These are phyloP conservation scores for Lactifluus rugatus DNA, from an alignment of 768 basidiomycete species.

Conservation along the genomic window DNA sequence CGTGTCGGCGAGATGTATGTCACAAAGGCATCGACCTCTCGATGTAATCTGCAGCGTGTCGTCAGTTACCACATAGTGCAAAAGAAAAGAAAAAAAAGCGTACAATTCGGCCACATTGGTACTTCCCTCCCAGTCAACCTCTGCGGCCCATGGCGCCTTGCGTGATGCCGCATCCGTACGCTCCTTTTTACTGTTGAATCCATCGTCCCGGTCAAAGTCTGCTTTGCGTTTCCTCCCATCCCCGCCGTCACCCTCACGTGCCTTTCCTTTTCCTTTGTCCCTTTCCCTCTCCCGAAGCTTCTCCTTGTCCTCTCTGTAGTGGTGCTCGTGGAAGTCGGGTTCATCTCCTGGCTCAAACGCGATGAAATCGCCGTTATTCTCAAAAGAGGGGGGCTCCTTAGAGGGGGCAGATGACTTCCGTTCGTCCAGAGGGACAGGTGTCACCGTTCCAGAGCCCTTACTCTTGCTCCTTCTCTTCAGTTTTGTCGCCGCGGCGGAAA, in stretches of 20 bases:
- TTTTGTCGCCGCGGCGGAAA: neutral
- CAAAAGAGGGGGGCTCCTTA: conserved; percentile 3
- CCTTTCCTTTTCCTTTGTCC: conserved; percentile 9
- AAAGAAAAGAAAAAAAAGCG: conserved; percentile 24
- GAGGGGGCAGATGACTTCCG: neutral
- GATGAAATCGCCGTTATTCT: conserved; percentile 14
- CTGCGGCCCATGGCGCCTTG: conserved; percentile 53
- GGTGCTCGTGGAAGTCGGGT: conserved; percentile 19
- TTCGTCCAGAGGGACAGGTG: neutral
- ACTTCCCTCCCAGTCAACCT: conserved; percentile 65
- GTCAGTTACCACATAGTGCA: neutral
- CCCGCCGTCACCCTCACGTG: conserved; percentile 21
- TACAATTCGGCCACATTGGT: conserved; percentile 79
- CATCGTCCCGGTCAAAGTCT: conserved; percentile 41
- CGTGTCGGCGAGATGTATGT: conserved; percentile 81
- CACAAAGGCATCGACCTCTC: conserved; percentile 78
- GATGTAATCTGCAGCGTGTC: conserved; percentile 53
- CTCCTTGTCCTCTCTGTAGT: neutral
- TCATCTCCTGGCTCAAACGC: conserved; percentile 12
- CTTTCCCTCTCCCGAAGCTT: conserved; percentile 14
- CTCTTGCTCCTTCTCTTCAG: neutral
- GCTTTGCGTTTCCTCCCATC: conserved; percentile 39
- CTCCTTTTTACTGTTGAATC: conserved; percentile 44
- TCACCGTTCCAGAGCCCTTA: conserved; percentile 1
- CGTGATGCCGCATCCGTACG: conserved; percentile 42